Evolutionary conservation across 352 stramenopile species (phyloP), one percentile per base, ranked within the genome.

Genomic region (Globisporangium nunn): DNA sequence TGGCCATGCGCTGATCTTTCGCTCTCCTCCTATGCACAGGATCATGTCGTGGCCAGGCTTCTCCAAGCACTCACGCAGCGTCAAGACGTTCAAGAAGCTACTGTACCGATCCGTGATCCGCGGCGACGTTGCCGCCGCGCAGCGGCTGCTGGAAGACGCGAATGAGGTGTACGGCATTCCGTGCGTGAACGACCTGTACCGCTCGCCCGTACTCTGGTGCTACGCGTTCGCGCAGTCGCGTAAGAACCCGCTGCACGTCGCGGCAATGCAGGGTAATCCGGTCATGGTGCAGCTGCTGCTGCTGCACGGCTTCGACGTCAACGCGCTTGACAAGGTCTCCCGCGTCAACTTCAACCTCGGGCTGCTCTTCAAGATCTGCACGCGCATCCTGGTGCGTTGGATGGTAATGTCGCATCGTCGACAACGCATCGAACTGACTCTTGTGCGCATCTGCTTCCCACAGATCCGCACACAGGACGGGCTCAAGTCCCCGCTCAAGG

Each of bases 291-390:
- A 80, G 49, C 53, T 87, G 1, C 62, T 93, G 28, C 58, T 93
- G 4, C 62, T 63, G 7, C 62, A 74, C 15, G 75, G 73, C 1
- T 75, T 88, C 40, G 69, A 87, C 41, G 74, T 84, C 3, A 93
- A 93, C 48, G 70, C 68, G 12, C 66, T 88, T 3, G 80, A 93
- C 57, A 93, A 93, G 62, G 81, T 93, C 3, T 63, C 76, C 37
- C 79, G 80, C 31, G 76, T 91, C 15, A 89, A 90, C 55, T 91
- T 93, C 29, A 93, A 91, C 29, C 62, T 90, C 18, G 76, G 75
- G 0, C 52, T 89, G 14, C 56, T 88, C 5, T 92, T 90, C 64
- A 86, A 88, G 56, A 71, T 86, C 49, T 68, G 71, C 54, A 88
- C 71, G 45, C 75, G 79, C 4, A 63, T 87, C 50, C 46, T 87